Conservation (phyloP, 2,329 filamentous ascomycete genomes). For the Fusarium sp. region DNA sequence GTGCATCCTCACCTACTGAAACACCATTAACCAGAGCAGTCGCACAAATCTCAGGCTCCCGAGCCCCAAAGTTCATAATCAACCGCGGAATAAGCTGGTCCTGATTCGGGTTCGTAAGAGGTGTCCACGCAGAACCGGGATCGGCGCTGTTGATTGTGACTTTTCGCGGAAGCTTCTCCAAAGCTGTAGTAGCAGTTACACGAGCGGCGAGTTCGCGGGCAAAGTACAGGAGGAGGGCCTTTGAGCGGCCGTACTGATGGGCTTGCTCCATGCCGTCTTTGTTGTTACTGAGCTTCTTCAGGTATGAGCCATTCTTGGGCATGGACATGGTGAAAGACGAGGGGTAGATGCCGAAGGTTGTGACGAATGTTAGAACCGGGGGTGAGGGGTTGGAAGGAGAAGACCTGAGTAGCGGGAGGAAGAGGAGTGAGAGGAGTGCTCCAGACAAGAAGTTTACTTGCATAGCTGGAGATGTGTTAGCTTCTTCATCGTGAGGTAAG, state of each 20-base stretch:
- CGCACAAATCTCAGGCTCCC: constrained; percentile 54
- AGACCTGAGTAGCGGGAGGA: constrained; percentile 52
- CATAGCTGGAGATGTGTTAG: constrained; percentile 42
- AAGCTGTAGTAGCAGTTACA: constrained; percentile 36
- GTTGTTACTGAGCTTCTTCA: constrained; percentile 53
- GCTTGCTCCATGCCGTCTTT: constrained; percentile 54
- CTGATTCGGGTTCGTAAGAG: constrained; percentile 54
- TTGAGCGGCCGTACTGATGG: constrained; percentile 56
- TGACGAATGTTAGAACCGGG: constrained; percentile 55
- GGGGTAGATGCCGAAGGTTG: constrained; percentile 55
- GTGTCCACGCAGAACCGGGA: constrained; percentile 55
- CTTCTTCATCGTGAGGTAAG: accelerated
- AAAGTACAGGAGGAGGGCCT: constrained; percentile 55
- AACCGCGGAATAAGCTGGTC: constrained; percentile 53
- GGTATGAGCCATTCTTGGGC: constrained; percentile 51
- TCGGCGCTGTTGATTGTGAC: constrained; percentile 56
- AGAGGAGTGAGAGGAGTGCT: constrained; percentile 51
- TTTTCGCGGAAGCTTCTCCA: constrained; percentile 38
- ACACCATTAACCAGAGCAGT: constrained; percentile 55
- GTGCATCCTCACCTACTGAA: constrained; percentile 47
- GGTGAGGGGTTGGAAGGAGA: constrained; percentile 50
- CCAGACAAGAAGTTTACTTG: constrained; percentile 56
- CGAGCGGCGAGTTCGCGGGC: constrained; percentile 53
- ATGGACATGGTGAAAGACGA: constrained; percentile 54
- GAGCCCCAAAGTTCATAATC: constrained; percentile 55